Base-by-base conservation (phyloP, 257 asterid species). In the Solanum tacnaense region DNA sequence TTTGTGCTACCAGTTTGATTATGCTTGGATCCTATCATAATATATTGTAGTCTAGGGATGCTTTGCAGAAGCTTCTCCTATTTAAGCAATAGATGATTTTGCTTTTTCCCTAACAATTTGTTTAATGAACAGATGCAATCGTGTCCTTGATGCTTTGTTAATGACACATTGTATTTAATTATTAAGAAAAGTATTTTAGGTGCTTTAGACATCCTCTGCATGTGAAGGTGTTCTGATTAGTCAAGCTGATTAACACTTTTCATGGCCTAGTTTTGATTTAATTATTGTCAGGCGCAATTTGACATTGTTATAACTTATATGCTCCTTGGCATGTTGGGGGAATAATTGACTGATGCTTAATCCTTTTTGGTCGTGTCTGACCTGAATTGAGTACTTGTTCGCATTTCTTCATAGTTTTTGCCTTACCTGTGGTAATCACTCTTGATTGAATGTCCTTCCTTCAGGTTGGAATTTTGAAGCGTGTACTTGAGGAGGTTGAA, bases 401-500 rank as follows among this genome's bases (percentile, higher is more conserved):
- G 68, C 85, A 81, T 81, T 49, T 29, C 39, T 44, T 79, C 39
- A 79, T 44, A 78, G n/a, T 13, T 78, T 41, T 44, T 79, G 16
- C 68, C 68, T 16, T 81, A 81, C 21, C 27, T 81, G 85, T 81
- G 68, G 7, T 87, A 70, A 70, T 82, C 75, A 20, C 68, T 49
- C 49, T 49, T 62, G 35, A 27, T 71, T 39, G 83, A 52, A 78
- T 85, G 34, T 88, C 83, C 68, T 86, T 90, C 89, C 44, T 31
- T 88, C 94, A 97, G 99, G 98, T 96, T 49, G 99, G 96, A 88
- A 96, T 96, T 88, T 98, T 96, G 56, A 96, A 95, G 89, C 98
- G 99, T 83, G 99, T 96, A 73, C 95, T 96, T 72, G 99, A 96
- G 93, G 99, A 96, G 93, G 99, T 96, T 90, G 99, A 96, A 90